A percentile compares a stretch with the other conserved stretches of the same genome.
Conservation (phyloP, 305 asterid species). For the Coffea humblotiana region DNA sequence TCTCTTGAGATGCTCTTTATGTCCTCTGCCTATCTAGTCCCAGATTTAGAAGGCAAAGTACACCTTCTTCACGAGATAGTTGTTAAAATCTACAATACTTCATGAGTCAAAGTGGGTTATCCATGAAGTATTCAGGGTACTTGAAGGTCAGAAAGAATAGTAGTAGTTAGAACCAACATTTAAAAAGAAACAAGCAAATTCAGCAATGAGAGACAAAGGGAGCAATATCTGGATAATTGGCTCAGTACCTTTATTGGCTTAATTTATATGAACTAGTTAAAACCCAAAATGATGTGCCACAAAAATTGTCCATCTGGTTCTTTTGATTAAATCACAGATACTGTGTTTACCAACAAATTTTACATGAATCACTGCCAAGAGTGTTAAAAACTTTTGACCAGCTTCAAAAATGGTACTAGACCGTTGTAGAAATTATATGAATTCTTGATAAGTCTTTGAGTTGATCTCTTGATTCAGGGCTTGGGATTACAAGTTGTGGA, state of each 20-base stretch:
- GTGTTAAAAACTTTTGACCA: not conserved
- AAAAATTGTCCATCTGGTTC: not conserved
- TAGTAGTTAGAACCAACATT: not conserved
- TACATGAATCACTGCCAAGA: not conserved
- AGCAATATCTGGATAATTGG: not conserved
- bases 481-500: constrained; percentile 82
- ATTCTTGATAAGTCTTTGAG: constrained; percentile 7
- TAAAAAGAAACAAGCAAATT: not conserved
- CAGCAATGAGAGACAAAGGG: not conserved
- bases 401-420: not conserved
- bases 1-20: not conserved
- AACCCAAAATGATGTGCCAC: not conserved
- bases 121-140: not conserved
- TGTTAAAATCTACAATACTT: not conserved
- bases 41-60: not conserved
- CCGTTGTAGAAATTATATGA: not conserved
- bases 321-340: not conserved
- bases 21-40: not conserved
- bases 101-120: not conserved
- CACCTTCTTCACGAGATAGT: not conserved
- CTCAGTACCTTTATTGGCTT: not conserved
- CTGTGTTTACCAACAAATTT: not conserved
- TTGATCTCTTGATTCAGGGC: constrained; percentile 51
- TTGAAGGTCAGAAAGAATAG: not conserved
- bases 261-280: not conserved